Evolutionary conservation across 768 basidiomycete genomes (phyloP), one percentile per base, ranked within the genome.

Genomic region (Baorangia bicolor): DNA sequence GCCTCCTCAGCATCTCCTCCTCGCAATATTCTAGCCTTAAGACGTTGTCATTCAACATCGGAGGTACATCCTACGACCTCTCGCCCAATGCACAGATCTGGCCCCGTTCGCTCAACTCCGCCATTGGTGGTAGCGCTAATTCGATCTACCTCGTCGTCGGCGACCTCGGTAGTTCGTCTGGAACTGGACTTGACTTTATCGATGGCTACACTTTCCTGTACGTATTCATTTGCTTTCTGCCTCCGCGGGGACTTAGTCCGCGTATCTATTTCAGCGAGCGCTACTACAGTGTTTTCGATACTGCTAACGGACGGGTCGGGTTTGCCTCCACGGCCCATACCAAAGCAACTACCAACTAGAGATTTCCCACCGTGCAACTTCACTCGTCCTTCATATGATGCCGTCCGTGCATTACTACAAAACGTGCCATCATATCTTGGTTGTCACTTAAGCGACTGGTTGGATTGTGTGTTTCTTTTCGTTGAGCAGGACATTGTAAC

Each of bases 81-180:
- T 54, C 53, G 4, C 53, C 65, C 6, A 69, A 72, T 27, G 72
- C 62, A 3, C 73, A 74, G 49, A 72, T 72, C 55, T 74, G 72
- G 69, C 73, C 73, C 2, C 69, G 68, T 40, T 64, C 66, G 14
- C 60, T 74, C 30, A 72, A 73, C 61, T 35, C 57, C 9, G 55
- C 20, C 21, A 57, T 74, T 25, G 73, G 73, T 12, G 73, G 70
- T 6, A 56, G 11, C 25, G 23, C 66, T 9, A 9, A 47, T 13
- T 40, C 34, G 31, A 71, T 73, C 23, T 72, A 71, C 46, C 70
- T 74, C 28, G 23, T 74, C 48, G 47, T 74, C n/a, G 5, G 23
- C 34, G 67, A 70, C 45, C 42, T 69, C 9, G 67, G 64, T 0
- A 49, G 7, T 3, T 0, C 49, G 4, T 61, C 56, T 5, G 61